phyloP scores from a whole-genome alignment of 257 asterid species.

The Perilla frutescens region DNA sequence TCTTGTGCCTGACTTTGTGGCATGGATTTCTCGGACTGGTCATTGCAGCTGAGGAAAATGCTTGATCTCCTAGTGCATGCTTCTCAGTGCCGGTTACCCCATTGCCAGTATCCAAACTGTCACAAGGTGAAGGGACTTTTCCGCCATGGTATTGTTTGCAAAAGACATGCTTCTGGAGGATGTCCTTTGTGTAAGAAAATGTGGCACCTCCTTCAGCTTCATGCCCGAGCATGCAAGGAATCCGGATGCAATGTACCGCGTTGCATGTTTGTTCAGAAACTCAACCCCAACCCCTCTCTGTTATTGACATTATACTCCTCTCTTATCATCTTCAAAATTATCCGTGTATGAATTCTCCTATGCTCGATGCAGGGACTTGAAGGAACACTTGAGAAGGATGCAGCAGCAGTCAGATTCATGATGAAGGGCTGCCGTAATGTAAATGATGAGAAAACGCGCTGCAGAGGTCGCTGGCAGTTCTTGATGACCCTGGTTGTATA shows the following conservation, averaged over 20 bases:
- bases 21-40: conserved; percentile 30
- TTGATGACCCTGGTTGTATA: conserved; percentile 45
- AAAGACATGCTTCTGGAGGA: conserved; percentile 88
- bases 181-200: conserved; percentile 91
- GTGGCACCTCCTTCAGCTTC: conserved; percentile 99
- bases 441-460: conserved; percentile 97
- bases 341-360: not conserved
- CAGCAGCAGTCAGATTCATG: conserved; percentile 95
- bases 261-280: conserved; percentile 71
- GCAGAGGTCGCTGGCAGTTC: conserved; percentile 84
- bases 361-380: conserved; percentile 70
- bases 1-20: conserved; percentile 29
- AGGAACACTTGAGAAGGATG: conserved; percentile 72
- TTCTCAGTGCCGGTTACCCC: conserved; percentile 81
- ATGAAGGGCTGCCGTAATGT: conserved; percentile 93
- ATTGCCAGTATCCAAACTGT: conserved; percentile 86
- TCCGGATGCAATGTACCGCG: conserved; percentile 92
- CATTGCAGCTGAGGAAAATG: conserved; percentile 90
- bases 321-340: not conserved
- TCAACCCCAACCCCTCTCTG: not conserved
- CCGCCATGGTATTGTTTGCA: conserved; percentile 93
- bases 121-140: conserved; percentile 98
- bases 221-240: conserved; percentile 97
- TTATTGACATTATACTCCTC: not conserved
- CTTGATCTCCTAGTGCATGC: conserved; percentile 98